Conservation (phyloP, 331 rosid genomes). For the Prunus yedoensis region DNA sequence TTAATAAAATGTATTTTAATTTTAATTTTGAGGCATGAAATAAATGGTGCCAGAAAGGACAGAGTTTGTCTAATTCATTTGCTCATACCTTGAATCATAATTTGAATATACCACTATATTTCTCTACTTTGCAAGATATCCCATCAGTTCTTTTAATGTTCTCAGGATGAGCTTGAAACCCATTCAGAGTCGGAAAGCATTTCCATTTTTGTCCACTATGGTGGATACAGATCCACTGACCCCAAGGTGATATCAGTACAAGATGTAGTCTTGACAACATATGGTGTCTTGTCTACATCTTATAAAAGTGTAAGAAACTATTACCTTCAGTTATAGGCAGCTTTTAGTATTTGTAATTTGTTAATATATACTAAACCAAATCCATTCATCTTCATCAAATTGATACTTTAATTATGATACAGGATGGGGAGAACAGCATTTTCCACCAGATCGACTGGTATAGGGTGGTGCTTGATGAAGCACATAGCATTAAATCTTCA, state of each 20-base stretch:
- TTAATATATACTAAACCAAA: too few species aligned
- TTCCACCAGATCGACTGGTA: constrained; percentile 71
- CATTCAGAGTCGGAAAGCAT: constrained; percentile 57
- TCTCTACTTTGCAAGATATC: constrained; percentile 10
- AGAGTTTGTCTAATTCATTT: background rate
- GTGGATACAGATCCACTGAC: constrained; percentile 60
- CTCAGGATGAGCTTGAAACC: constrained; percentile 84
- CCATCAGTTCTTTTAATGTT: constrained; percentile 25
- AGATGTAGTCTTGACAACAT: constrained; percentile 84
- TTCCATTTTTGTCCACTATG: constrained; percentile 80
- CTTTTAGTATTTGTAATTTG: constrained; percentile 11
- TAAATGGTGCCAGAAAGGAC: background rate
- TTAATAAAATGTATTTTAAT: background rate
- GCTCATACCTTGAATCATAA: too few species aligned
- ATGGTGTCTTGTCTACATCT: constrained; percentile 62
- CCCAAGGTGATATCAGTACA: constrained; percentile 50
- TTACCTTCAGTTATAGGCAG: constrained; percentile 1
- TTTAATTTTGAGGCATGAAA: background rate
- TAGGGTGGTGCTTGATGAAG: constrained; percentile 95
- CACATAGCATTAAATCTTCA: constrained; percentile 72
- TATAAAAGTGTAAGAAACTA: constrained; percentile 51
- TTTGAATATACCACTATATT: background rate
- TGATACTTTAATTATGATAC: constrained; percentile 3
- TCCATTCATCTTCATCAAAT: background rate
- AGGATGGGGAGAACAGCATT: constrained; percentile 65